Evolutionary conservation across 2,329 filamentous ascomycete species (phyloP), one percentile per base, ranked within the genome.

Genomic region (Spiromastix sp.): DNA sequence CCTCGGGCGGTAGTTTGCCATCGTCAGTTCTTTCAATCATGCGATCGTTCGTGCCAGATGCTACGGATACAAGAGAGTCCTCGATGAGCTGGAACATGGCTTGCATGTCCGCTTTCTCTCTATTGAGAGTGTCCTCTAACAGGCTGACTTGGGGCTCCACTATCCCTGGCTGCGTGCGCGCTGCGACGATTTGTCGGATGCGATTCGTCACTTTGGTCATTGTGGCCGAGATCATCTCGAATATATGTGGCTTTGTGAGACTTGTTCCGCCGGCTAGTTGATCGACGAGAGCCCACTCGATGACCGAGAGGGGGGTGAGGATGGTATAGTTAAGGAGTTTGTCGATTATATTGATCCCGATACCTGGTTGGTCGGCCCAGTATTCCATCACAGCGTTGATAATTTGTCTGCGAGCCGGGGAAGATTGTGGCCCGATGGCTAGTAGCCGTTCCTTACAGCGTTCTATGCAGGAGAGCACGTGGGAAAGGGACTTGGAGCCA

Each of bases 301-400:
- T 73, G 18, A 98, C 86, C 11, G 79, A 80, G 38, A 78, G 68
- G 0, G 91, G 91, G 6, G 81, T 86, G 22, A 98, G 71, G 48
- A 98, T 94, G 10, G 84, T 87, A 64, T 95, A 98, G 64, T 96
- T 98, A 48, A 98, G 79, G 4, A 98, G 73, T 61, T 96, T 96
- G 67, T 96, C 89, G 39, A 96, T 74, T 49, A 98, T 93, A 48
- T 83, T 84, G 47, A 96, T 76, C 3, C 86, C 91, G 28, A 93
- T 80, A 40, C 91, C 91, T 0, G 89, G 86, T 50, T 98, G 89
- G 20, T 89, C 80, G 30, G 75, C 74, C 91, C 91, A 98, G 66
- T 95, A 98, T 26, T 79, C 71, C 67, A 95, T 84, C 25, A 96
- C 86, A 4, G 84, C 84, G 4, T 80, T 76, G 48, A 96, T 83